Evolutionary conservation across 305 asterid genomes (phyloP), one percentile per base, ranked within the genome.

Genomic region (Coffea humblotiana): DNA sequence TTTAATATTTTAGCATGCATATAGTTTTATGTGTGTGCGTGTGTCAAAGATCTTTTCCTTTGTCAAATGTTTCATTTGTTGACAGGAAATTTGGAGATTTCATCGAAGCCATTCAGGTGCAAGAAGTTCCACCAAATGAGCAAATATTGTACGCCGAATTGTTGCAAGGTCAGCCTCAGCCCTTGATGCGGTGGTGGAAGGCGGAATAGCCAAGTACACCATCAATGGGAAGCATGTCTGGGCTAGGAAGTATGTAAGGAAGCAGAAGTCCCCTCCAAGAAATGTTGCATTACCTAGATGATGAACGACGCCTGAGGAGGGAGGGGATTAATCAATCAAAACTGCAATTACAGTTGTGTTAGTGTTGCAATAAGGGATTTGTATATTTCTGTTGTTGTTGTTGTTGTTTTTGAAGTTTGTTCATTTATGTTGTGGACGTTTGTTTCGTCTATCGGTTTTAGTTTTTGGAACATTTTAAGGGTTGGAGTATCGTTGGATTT

Each of bases 161-260:
- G 93, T 94, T 68, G 87, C 84, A 12, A 77, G 84, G 6, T 76
- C 88, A 2, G 18, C 71, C 15, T 79, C 79, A 27, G 83, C 79
- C 29, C 86, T 95, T 0, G 86, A 87, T 10, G 66, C 58, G 8
- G 88, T 93, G n/a, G 89, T 87, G 0, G 84, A 83, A 18, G 89
- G 90, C 13, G 90, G 85, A 74, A 92, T 80, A 81, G 92, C 94
- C 0, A 93, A 93, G 77, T 95, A 88, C 77, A 75, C 86, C 52
- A 92, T 95, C 25, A 89, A 90, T 29, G 97, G 97, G 3, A 95
- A 95, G 80, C 98, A 95, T 71, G 97, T 95, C 0, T 91, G 97
- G 92, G 97, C 96, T 0, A 78, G 98, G 72, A 93, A 90, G 35
- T 92, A 87, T 56, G 87, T 90, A 48, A 93, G 86, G 82, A 86